phyloP scores from a whole-genome alignment of 768 basidiomycete species.

The Hysterangium stoloniferum region DNA sequence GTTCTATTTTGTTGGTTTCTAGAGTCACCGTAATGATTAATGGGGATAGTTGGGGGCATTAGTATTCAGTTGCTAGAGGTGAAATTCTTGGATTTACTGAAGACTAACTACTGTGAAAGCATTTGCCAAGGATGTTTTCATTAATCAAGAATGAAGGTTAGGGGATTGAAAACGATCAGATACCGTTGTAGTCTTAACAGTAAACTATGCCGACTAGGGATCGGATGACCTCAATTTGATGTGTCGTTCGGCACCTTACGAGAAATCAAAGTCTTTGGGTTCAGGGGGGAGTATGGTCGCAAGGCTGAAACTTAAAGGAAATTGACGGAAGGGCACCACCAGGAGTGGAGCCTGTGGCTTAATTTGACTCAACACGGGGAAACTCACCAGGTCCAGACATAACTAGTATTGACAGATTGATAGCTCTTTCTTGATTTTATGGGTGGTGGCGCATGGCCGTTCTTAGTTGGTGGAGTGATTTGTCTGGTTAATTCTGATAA shows the following conservation, averaged over 20 bases:
- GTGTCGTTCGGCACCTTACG: slow-evolving; percentile 72
- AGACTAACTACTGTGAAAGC: no score
- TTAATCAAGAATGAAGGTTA: no score
- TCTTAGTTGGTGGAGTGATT: slow-evolving; percentile 90
- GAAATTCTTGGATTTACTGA: no score
- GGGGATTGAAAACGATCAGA: no score
- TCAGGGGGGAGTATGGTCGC: slow-evolving; percentile 72
- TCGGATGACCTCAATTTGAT: slow-evolving; percentile 61
- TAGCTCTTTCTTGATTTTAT: slow-evolving; percentile 81
- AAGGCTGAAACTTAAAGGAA: slow-evolving; percentile 77
- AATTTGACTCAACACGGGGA: slow-evolving; percentile 80
- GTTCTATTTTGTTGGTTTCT: no score
- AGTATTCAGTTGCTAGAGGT: no score
- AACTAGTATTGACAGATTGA: slow-evolving; percentile 73
- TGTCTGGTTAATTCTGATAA: slow-evolving; percentile 97
- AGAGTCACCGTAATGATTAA: no score
- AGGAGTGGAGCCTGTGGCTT: slow-evolving; percentile 75
- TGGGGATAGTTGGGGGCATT: no score
- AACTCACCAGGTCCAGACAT: slow-evolving; percentile 77
- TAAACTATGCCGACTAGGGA: slow-evolving; percentile 80
- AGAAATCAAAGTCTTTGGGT: slow-evolving; percentile 88
- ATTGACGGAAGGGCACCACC: slow-evolving; percentile 80
- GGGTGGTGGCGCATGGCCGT: slow-evolving; percentile 86
- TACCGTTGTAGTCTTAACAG: slow-evolving; percentile 70
- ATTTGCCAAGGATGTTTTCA: no score